Conservation (phyloP, 2,329 filamentous ascomycete species). For the Ceratocystis eucalypticola region DNA sequence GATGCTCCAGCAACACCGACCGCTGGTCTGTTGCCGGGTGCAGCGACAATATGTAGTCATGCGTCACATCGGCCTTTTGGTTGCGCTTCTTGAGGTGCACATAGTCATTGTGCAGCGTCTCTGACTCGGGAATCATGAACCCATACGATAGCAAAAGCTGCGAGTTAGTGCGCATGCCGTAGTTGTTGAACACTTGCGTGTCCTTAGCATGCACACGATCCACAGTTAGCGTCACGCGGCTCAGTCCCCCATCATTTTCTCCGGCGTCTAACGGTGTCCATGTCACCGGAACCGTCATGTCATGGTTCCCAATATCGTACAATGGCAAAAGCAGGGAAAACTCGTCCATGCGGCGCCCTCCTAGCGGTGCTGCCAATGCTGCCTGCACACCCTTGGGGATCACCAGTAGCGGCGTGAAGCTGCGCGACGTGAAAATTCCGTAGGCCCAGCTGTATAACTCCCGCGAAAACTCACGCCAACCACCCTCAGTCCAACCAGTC, state of each 20-base stretch:
- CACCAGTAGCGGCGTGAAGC: conserved; percentile 49
- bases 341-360: conserved; percentile 33
- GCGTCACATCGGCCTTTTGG: conserved; percentile 22
- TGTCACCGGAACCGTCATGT: conserved; percentile 45
- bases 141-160: conserved; percentile 53
- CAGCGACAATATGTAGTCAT: conserved; percentile 40
- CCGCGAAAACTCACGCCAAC: conserved; percentile 30
- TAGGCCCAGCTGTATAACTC: conserved; percentile 51
- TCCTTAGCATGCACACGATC: conserved; percentile 35
- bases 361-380: not conserved
- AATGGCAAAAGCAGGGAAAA: conserved; percentile 58
- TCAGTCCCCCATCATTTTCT: not conserved
- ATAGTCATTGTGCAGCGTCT: conserved; percentile 45
- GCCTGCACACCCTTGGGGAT: conserved; percentile 25
- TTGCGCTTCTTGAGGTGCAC: conserved; percentile 40
- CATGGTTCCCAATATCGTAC: conserved; percentile 60
- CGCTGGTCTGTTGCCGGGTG: conserved; percentile 35
- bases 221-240: conserved; percentile 32
- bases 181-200: conserved; percentile 54
- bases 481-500: conserved; percentile 22
- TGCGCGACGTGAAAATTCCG: conserved; percentile 50
- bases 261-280: conserved; percentile 25
- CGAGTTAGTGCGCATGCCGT: conserved; percentile 60
- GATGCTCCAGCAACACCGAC: conserved; percentile 29
- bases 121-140: conserved; percentile 40